phyloP scores from a whole-genome alignment of 2,329 filamentous ascomycete species.

The Penicillium occitanis region DNA sequence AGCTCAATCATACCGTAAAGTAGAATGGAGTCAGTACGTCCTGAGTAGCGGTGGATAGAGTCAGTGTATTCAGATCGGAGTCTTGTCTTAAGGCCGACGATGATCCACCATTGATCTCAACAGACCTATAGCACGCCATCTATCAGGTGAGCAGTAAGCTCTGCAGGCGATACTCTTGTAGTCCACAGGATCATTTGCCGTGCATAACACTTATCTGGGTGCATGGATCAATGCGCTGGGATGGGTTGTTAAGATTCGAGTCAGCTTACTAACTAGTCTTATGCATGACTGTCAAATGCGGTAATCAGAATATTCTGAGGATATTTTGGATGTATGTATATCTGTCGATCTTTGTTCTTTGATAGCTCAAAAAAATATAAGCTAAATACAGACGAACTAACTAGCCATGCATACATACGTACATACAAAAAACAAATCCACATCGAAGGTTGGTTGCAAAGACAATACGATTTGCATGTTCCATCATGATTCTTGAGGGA shows the following conservation, averaged over 20 bases:
- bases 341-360: neutral
- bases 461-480: neutral
- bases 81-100: neutral
- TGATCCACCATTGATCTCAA: neutral
- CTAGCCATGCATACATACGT: neutral
- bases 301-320: neutral
- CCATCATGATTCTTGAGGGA: neutral
- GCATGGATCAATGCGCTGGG: neutral
- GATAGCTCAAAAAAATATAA: neutral
- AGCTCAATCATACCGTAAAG: neutral
- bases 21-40: neutral
- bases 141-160: neutral
- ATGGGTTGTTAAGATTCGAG: neutral
- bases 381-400: neutral
- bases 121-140: neutral
- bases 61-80: neutral
- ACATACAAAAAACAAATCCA: neutral
- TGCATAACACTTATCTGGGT: neutral
- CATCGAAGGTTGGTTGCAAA: neutral
- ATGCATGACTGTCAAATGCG: neutral
- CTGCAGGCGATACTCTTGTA: neutral
- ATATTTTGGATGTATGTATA: neutral
- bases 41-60: neutral
- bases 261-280: neutral
- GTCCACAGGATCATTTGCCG: conserved; percentile 7